phyloP scores from a whole-genome alignment of 208 protist species.

The Leishmania amazonensis region DNA sequence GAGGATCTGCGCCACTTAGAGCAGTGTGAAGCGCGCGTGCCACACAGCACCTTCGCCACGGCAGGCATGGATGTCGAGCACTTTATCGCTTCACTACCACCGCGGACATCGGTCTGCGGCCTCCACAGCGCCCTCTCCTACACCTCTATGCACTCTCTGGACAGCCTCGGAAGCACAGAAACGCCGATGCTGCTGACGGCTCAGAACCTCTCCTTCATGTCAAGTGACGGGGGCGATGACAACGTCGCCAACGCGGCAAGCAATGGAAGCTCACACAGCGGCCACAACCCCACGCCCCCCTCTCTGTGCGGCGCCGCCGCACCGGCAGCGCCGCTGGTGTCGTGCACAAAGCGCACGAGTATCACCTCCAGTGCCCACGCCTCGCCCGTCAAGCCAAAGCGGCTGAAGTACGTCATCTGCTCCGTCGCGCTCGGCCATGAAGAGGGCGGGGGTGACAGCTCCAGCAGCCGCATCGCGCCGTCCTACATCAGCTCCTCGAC shows the following conservation, averaged over 20 bases:
- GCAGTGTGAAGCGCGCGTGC: conserved; percentile 17
- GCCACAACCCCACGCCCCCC: neutral
- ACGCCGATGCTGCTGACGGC: conserved; percentile 25
- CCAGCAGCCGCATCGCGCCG: neutral
- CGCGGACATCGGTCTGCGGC: conserved; percentile 15
- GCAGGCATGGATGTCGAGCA: conserved; percentile 32
- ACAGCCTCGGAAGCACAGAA: conserved; percentile 9
- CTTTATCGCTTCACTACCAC: conserved; percentile 36
- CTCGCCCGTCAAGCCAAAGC: conserved; percentile 12
- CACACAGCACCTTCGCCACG: conserved; percentile 19
- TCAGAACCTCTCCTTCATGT: conserved; percentile 22
- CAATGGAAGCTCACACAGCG: neutral
- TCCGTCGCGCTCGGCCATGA: conserved; percentile 15
- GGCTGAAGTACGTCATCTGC: conserved; percentile 32
- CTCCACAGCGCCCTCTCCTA: neutral
- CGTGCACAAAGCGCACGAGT: conserved; percentile 9
- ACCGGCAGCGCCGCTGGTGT: conserved; percentile 3
- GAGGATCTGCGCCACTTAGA: conserved; percentile 26
- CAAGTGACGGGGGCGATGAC: neutral
- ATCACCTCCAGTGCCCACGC: neutral
- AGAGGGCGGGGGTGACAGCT: neutral
- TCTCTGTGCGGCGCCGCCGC: neutral
- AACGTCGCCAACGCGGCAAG: neutral
- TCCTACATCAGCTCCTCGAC: neutral
- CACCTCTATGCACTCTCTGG: conserved; percentile 10